A percentile compares a stretch with the other conserved stretches of the same genome.
These are phyloP conservation scores for Tuber brumale DNA, from an alignment of 495 filamentous ascomycete species.

Conservation along the genomic window DNA sequence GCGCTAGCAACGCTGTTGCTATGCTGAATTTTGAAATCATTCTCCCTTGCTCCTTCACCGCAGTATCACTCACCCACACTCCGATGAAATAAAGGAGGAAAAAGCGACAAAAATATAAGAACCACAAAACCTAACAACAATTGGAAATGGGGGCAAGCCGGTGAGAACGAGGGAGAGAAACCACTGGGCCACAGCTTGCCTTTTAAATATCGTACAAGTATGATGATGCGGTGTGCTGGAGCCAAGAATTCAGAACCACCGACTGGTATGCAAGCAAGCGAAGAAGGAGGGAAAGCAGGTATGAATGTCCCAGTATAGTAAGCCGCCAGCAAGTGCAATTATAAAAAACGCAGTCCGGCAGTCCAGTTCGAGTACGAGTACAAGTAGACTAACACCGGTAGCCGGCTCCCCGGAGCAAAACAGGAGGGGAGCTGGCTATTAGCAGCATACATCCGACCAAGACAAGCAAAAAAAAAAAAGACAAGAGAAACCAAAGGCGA, in stretches of 20 bases:
- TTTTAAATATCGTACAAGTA: not conserved
- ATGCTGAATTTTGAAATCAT: not conserved
- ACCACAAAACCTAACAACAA: not conserved
- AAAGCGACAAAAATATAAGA: not conserved
- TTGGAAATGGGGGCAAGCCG: not conserved
- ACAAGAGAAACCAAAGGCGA: too few species aligned
- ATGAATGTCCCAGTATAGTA: not conserved
- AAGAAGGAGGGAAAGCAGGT: not conserved
- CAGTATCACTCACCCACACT: not conserved
- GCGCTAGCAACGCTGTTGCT: not conserved
- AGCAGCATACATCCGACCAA: not conserved
- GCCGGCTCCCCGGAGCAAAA: too few species aligned
- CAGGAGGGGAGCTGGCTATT: too few species aligned
- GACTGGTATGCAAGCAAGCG: not conserved
- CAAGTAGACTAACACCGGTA: too few species aligned
- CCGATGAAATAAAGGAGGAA: not conserved
- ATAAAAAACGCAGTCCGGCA: not conserved
- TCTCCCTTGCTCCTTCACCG: not conserved
- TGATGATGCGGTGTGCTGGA: not conserved
- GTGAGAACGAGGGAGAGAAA: not conserved
- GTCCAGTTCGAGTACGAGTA: too few species aligned
- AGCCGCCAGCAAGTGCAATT: not conserved
- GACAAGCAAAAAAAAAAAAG: not conserved
- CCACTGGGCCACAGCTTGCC: not conserved
- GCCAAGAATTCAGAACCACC: not conserved